Evolutionary conservation across 768 basidiomycete species (phyloP).

Genomic region (Sarcodon sp.): DNA sequence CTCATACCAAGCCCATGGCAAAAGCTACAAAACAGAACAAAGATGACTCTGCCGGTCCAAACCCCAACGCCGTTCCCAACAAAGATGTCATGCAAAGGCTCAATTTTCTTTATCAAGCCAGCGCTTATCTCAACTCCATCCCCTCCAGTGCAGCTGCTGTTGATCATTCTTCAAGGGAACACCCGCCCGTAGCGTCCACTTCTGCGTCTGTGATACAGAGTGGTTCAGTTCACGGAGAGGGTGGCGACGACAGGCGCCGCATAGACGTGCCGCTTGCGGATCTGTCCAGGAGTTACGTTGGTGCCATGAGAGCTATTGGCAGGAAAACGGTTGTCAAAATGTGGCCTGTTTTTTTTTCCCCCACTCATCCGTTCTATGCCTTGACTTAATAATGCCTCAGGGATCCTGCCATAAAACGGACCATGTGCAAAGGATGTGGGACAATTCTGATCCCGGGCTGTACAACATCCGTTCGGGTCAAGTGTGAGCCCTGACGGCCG

Average conservation of each 20-base stretch:
- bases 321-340: constrained; percentile 69
- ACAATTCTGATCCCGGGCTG: constrained; percentile 54
- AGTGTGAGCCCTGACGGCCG: constrained; percentile 30
- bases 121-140: constrained; percentile 41
- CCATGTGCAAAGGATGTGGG: constrained; percentile 61
- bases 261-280: constrained; percentile 25
- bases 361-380: not conserved
- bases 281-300: constrained; percentile 51
- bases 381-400: constrained; percentile 20
- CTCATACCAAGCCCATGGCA: constrained; percentile 30
- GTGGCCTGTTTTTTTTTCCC: constrained; percentile 25
- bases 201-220: not conserved
- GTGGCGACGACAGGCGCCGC: constrained; percentile 9
- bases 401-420: constrained; percentile 76
- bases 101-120: constrained; percentile 80
- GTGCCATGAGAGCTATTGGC: constrained; percentile 57
- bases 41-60: constrained; percentile 33
- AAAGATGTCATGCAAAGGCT: constrained; percentile 72
- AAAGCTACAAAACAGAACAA: constrained; percentile 36
- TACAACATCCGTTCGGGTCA: constrained; percentile 50
- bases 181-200: not conserved
- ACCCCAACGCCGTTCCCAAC: constrained; percentile 44
- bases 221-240: not conserved
- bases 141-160: constrained; percentile 8
- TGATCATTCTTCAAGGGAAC: constrained; percentile 1